Base-by-base conservation (phyloP, 441 rosid species). In the Sinapis alba region DNA sequence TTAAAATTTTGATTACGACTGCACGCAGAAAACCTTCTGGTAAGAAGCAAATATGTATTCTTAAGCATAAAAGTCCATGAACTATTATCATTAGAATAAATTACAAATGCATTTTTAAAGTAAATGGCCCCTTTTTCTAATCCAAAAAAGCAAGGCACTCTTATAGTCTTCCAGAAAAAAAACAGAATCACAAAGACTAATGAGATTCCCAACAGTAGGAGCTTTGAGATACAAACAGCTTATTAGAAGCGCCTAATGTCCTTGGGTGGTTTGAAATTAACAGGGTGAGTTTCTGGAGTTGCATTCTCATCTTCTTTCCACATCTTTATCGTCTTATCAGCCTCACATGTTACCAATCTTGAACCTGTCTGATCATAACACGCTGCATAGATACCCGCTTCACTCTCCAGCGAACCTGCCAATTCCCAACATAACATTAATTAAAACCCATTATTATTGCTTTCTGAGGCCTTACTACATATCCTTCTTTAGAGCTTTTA, bases 321-420 rank as follows among this genome's bases (percentile, higher is more conserved):
- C 98, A 96, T 91, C 82, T 96, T 96, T 62, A 96, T 93, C 3
- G 99, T 96, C 84, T 93, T 96, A 76, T 96, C 99, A 2, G 98
- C 99, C 74, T 93, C 99, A 4, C 99, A 96, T 15, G 86, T 75
- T 24, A 93, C 51, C 62, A 96, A 82, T 83, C 99, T 87, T 21
- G 99, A 65, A 68, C 98, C 97, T 36, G 97, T 93, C 4, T 83
- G 6, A 60, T 96, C 99, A 54, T 90, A 93, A 16, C 83, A 85
- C 15, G 85, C 70, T 53, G 95, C 99, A 68, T 91, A 96, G 20
- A 91, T 93, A 80, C 97, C 99, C 3, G 99, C 99, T 86, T 96
- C 98, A 75, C 99, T 93, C 58, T 96, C 99, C 97, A 96, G 79
- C 15, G 99, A 93, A 10, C 99, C 98, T 93, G 90, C 16, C 82